These are phyloP conservation scores for Parasitella parasitica DNA, from an alignment of 371 early-diverging fungal genomes.

Conservation along the genomic window DNA sequence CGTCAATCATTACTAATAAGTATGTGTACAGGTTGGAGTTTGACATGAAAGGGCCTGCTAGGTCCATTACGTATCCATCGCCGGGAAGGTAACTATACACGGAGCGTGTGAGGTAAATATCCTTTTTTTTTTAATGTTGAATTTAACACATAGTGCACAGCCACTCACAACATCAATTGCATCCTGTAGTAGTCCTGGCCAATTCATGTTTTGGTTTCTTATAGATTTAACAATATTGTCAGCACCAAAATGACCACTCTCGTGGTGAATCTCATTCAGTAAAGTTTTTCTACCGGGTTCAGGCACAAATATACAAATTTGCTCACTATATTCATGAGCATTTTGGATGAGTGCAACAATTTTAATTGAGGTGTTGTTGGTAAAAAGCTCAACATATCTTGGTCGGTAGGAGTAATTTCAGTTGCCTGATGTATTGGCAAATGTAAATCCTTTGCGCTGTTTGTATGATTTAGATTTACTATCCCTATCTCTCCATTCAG, in stretches of 20 bases:
- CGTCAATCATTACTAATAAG: constrained; percentile 11
- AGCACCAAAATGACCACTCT: constrained; percentile 17
- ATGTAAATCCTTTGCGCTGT: too few relatives aligned
- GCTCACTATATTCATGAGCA: too few relatives aligned
- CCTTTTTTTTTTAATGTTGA: constrained; percentile 6
- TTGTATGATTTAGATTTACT: too few relatives aligned
- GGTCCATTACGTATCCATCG: constrained; percentile 12
- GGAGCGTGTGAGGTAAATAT: constrained; percentile 5
- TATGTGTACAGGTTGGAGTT: neutral
- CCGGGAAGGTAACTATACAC: constrained; percentile 10
- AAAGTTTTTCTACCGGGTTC: neutral
- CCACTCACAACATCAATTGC: neutral
- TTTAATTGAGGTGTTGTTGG: too few relatives aligned
- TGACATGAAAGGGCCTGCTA: constrained; percentile 9
- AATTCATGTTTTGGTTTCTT: constrained; percentile 2
- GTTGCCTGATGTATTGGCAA: too few relatives aligned
- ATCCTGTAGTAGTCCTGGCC: constrained; percentile 13
- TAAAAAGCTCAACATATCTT: too few relatives aligned
- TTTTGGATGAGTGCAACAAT: too few relatives aligned
- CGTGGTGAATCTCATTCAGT: constrained; percentile 3
- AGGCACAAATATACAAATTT: neutral
- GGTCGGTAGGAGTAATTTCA: too few relatives aligned
- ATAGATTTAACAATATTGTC: constrained; percentile 5
- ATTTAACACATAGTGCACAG: constrained; percentile 13
- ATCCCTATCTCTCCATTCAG: too few relatives aligned